Evolutionary conservation across 1,284 basidiomycete genomes (phyloP).

Genomic region (Amylostereum areolatum): DNA sequence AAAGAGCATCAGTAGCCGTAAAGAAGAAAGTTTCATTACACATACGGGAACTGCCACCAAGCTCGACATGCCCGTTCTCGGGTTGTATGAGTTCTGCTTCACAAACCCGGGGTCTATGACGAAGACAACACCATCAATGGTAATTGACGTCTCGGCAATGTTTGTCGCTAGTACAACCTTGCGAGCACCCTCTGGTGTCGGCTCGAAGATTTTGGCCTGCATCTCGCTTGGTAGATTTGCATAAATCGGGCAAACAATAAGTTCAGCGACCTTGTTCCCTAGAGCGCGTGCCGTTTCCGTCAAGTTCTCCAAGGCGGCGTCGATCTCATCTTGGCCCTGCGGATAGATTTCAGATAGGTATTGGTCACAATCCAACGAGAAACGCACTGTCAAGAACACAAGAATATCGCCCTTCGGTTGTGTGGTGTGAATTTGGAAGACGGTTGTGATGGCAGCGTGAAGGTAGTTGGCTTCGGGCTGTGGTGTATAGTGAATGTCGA

Average conservation of each 20-base stretch:
- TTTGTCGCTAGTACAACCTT: slow-evolving; percentile 99
- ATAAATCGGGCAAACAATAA: slow-evolving; percentile 96
- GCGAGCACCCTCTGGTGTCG: slow-evolving; percentile 91
- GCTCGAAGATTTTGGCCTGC: slow-evolving; percentile 99
- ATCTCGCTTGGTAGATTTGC: slow-evolving; percentile 97
- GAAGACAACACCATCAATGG: slow-evolving; percentile 96
- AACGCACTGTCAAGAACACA: slow-evolving; percentile 86
- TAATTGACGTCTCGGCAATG: slow-evolving; percentile 97
- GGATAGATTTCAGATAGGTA: slow-evolving; percentile 1
- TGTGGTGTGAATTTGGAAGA: slow-evolving; percentile 99
- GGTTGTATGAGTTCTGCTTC: slow-evolving; percentile 97
- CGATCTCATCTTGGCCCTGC: slow-evolving; percentile 98
- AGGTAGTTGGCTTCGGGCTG: slow-evolving; percentile 98
- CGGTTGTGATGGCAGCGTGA: slow-evolving; percentile 96
- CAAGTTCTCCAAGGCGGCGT: slow-evolving; percentile 93
- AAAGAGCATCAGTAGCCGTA: slow-evolving; percentile 5
- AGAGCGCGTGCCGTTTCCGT: slow-evolving; percentile 92
- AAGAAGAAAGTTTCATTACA: slow-evolving; percentile 11
- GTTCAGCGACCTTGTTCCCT: slow-evolving; percentile 93
- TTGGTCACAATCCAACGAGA: neutral
- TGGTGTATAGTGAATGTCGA: slow-evolving; percentile 97
- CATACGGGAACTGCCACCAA: slow-evolving; percentile 88
- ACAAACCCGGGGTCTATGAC: slow-evolving; percentile 98
- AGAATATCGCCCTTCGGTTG: slow-evolving; percentile 98
- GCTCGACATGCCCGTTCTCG: slow-evolving; percentile 94